These are phyloP conservation scores for Parasarocladium wereldwijsianum DNA, from an alignment of 2,329 filamentous ascomycete species.

Conservation along the genomic window DNA sequence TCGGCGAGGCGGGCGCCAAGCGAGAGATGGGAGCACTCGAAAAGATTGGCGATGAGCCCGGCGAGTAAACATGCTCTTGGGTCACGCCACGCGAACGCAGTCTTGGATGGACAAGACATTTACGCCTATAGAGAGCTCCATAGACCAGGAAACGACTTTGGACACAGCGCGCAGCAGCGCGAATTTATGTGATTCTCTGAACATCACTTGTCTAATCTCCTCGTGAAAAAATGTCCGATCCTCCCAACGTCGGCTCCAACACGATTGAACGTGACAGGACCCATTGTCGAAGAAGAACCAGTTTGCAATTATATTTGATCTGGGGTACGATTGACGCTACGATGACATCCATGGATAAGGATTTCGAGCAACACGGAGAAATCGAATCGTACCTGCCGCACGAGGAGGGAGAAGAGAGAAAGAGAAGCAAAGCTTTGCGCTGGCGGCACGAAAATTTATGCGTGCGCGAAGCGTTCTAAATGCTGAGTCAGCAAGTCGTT, in stretches of 20 bases:
- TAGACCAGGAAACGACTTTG: too few species aligned
- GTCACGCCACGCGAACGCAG: too few species aligned
- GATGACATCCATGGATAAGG: slow-evolving; percentile 36
- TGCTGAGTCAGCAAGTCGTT: slow-evolving; percentile 11
- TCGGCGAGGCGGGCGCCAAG: slow-evolving; percentile 86
- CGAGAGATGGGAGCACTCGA: slow-evolving; percentile 87
- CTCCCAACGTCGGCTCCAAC: slow-evolving; percentile 15
- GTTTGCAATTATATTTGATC: slow-evolving; percentile 67
- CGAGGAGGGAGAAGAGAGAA: slow-evolving; percentile 48
- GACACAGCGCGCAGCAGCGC: too few species aligned
- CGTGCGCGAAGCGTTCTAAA: slow-evolving; percentile 1
- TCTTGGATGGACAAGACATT: too few species aligned
- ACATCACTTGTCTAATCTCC: too few species aligned
- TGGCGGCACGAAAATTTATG: slow-evolving; percentile 16
- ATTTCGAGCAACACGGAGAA: slow-evolving; percentile 74
- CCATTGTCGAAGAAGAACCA: slow-evolving; percentile 36
- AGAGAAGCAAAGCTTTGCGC: slow-evolving; percentile 16
- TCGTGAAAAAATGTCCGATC: slow-evolving; percentile 28
- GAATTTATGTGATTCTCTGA: neutral
- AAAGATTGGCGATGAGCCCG: slow-evolving; percentile 76
- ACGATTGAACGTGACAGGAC: slow-evolving; percentile 3
- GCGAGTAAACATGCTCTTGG: too few species aligned
- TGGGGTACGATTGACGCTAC: slow-evolving; percentile 70
- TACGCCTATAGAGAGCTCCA: too few species aligned
- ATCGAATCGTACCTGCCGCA: slow-evolving; percentile 64